Base-by-base conservation (phyloP, 1,284 basidiomycete species). In the Inonotus obliquus region DNA sequence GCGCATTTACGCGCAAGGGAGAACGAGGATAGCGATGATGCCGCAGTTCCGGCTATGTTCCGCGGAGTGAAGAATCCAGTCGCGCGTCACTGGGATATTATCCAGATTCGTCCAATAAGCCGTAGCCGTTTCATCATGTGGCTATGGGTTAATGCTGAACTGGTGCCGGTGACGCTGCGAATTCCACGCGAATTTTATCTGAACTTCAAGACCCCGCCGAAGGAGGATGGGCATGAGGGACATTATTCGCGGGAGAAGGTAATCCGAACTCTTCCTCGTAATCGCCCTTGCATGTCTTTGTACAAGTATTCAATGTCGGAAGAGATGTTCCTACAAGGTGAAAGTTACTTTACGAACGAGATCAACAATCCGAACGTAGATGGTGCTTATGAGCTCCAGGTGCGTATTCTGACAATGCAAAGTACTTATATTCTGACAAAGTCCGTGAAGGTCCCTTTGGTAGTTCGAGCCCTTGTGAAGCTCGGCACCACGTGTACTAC, bases 361-460 rank as follows among this genome's bases (percentile, higher is more conserved):
- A 92, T 88, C 65, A 98, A 97, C 72, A 92, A 96, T 69, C 92
- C 96, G 0, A 95, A 94, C 70, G 93, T 98, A 7, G 95, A 98
- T 67, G 95, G 94, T 1, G 91, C 98, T 1, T 99, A 91, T 70
- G 97, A 99, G 75, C 81, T 91, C 41, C 94, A 98, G 80, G 92
- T 91, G 66, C 61, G 65, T 75, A 57, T 55, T 32, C 32, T 4
- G 4, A 9, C 32, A 14, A 54, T 47, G 62, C 25, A 58, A 63
- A 27, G 54, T n/a, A 55, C 58, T 11, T 59, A 62, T 66, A 11
- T 37, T 2, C 52, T 59, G 48, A 64, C 39, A 61, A n/a, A 54
- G 61, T 45, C 63, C 13, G 4, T 38, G 53, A 66, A 94, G 91
- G 81, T 99, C 11, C 94, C 97, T 1, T 81, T 97, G 11, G 76